Conservation (phyloP, 371 early-diverging fungal genomes). For the Circinella minor region DNA sequence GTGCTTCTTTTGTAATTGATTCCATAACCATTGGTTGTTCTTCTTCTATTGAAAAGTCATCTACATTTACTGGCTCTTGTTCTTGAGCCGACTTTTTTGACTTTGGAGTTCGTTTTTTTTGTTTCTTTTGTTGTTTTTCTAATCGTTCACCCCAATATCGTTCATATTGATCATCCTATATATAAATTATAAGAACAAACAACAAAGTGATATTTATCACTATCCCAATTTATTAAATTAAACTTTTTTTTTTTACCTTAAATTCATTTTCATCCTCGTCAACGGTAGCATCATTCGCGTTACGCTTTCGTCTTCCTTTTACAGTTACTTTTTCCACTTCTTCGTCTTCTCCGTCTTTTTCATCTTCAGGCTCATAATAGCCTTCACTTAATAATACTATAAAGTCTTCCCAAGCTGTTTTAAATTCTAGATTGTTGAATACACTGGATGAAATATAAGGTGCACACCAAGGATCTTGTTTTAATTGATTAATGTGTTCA, state of each 20-base stretch:
- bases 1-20: no score
- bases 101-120: neutral
- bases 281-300: no score
- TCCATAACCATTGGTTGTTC: no score
- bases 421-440: neutral
- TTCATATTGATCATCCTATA: slow-evolving; percentile 1
- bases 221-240: no score
- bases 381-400: neutral
- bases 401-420: neutral
- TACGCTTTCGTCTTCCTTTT: neutral
- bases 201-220: no score
- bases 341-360: neutral
- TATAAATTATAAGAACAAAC: no score
- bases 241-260: neutral
- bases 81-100: neutral
- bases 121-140: neutral
- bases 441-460: neutral
- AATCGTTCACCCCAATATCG: slow-evolving; percentile 6
- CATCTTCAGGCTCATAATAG: neutral
- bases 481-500: neutral
- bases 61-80: no score
- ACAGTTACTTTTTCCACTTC: neutral
- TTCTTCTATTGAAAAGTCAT: no score
- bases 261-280: neutral
- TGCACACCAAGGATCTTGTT: neutral